Conservation (phyloP, 768 basidiomycete species). For the Trametes meyenii region DNA sequence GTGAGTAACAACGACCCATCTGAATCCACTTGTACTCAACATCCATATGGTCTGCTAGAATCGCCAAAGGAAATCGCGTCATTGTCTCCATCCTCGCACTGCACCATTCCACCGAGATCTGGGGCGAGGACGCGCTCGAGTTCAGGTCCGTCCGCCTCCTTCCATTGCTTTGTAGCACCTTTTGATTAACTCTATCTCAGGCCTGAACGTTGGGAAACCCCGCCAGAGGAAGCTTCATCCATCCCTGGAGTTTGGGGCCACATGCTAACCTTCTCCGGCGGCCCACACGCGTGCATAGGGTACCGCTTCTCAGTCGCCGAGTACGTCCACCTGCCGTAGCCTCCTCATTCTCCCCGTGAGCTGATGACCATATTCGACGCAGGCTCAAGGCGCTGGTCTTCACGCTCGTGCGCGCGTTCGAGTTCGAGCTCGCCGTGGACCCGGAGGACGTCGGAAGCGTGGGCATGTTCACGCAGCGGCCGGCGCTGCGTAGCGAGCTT, state of each 20-base stretch:
- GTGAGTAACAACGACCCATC: slow-evolving; percentile 29
- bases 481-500: slow-evolving; percentile 22
- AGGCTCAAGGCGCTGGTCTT: slow-evolving; percentile 38
- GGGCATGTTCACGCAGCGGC: slow-evolving; percentile 27
- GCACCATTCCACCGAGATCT: slow-evolving; percentile 54
- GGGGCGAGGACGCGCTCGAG: slow-evolving; percentile 63
- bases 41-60: neutral
- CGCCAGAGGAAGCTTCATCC: slow-evolving; percentile 43
- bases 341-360: neutral
- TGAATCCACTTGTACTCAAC: neutral
- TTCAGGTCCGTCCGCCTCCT: slow-evolving; percentile 47
- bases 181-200: slow-evolving; percentile 34
- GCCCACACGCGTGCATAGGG: slow-evolving; percentile 68
- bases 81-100: slow-evolving; percentile 54
- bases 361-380: neutral
- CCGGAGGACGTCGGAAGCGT: slow-evolving; percentile 24
- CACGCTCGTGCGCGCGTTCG: slow-evolving; percentile 34
- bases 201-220: slow-evolving; percentile 59
- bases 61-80: slow-evolving; percentile 34
- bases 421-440: slow-evolving; percentile 34
- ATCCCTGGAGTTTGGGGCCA: slow-evolving; percentile 67
- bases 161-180: neutral
- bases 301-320: slow-evolving; percentile 66
- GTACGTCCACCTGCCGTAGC: slow-evolving; percentile 36
- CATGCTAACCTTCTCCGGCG: slow-evolving; percentile 62